Evolutionary conservation across 2,329 filamentous ascomycete genomes (phyloP).

Genomic region (Mariannaea sp.): DNA sequence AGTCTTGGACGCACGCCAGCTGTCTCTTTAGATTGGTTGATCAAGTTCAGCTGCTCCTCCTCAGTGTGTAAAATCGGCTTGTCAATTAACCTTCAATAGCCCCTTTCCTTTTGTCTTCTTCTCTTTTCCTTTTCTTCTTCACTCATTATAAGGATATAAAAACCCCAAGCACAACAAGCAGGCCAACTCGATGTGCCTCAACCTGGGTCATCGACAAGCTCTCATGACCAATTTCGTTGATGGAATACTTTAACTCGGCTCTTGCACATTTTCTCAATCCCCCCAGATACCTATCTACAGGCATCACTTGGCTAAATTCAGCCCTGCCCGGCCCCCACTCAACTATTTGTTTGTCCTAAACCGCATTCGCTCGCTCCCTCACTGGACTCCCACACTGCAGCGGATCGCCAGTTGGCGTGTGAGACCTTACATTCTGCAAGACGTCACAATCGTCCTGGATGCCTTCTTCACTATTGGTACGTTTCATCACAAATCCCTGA

Average conservation of each 20-base stretch:
- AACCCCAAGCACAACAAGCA: too few species aligned
- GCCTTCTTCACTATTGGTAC: conserved; percentile 26
- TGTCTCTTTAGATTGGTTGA: neutral
- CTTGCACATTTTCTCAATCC: neutral
- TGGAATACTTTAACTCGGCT: too few species aligned
- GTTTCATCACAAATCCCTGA: conserved; percentile 3
- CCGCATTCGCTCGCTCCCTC: neutral
- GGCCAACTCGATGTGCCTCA: too few species aligned
- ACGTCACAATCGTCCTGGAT: conserved; percentile 8
- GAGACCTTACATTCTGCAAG: neutral
- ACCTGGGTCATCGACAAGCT: too few species aligned
- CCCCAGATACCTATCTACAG: neutral
- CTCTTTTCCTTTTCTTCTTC: neutral
- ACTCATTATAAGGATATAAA: too few species aligned
- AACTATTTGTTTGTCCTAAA: neutral
- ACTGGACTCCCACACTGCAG: neutral
- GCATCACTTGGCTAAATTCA: too few species aligned
- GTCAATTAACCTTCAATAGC: too few species aligned
- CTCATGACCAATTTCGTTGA: too few species aligned
- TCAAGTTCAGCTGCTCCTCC: neutral
- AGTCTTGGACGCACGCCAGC: neutral
- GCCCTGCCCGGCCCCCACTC: neutral
- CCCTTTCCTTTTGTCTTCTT: too few species aligned
- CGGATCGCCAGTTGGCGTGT: neutral
- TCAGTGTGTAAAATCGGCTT: too few species aligned